Conservation (phyloP, 495 filamentous ascomycete species). For the Lasiosphaeria hispida region DNA sequence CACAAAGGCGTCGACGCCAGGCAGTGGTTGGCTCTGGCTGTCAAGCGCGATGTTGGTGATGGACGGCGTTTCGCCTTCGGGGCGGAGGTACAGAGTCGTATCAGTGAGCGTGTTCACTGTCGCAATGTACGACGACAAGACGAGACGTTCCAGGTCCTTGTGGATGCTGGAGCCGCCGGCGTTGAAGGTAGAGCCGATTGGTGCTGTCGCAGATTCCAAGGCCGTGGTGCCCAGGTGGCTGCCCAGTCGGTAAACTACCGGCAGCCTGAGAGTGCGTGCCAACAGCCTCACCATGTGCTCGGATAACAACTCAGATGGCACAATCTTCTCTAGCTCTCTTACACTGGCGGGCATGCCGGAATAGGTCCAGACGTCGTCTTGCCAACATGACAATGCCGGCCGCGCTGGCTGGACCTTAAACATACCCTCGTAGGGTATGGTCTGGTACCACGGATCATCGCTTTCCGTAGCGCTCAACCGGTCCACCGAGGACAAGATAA, state of each 20-base stretch:
- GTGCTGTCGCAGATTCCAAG: not conserved
- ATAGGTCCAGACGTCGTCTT: not conserved
- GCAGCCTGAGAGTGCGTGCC: too few species aligned
- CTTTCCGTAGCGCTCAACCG: not conserved
- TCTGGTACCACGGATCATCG: not conserved
- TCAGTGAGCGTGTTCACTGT: constrained; percentile 1
- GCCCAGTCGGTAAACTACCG: not conserved
- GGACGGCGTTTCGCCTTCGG: not conserved
- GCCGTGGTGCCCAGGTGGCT: not conserved
- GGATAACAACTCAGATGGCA: not conserved
- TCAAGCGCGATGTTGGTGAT: not conserved
- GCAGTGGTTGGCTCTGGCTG: not conserved
- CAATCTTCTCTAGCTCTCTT: not conserved
- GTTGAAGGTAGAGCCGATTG: not conserved
- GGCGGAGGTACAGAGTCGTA: not conserved
- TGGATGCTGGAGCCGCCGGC: not conserved
- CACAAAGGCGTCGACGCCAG: not conserved
- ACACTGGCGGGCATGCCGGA: not conserved
- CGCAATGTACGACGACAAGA: not conserved
- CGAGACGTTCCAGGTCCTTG: not conserved
- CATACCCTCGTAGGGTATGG: not conserved
- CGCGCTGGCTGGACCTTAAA: not conserved
- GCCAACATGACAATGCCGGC: not conserved
- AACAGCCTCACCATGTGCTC: not conserved
- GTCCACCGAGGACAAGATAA: not conserved